These are phyloP conservation scores for Trichophyton simii DNA, from an alignment of 2,329 filamentous ascomycete species.

Conservation along the genomic window DNA sequence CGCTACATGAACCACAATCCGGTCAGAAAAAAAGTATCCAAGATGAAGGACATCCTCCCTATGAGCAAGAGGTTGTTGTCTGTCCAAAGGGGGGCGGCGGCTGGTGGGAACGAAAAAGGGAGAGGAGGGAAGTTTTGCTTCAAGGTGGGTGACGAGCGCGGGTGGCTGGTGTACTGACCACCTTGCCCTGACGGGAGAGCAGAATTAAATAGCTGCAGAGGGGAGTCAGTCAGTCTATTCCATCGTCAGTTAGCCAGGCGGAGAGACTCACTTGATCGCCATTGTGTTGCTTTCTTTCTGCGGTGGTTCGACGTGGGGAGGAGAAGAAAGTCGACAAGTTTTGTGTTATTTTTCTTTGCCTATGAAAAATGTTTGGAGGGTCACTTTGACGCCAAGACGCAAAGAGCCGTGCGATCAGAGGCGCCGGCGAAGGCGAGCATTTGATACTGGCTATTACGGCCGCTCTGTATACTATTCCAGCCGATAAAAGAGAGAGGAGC, in stretches of 20 bases:
- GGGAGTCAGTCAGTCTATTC: neutral
- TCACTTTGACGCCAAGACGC: neutral
- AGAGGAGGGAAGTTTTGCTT: constrained; percentile 5
- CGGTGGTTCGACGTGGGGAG: neutral
- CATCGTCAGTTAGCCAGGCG: neutral
- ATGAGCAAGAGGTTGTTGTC: constrained; percentile 15
- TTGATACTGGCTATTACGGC: too few relatives aligned
- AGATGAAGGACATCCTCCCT: neutral
- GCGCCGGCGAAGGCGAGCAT: too few relatives aligned
- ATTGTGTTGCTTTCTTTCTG: constrained; percentile 23
- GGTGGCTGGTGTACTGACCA: constrained; percentile 50
- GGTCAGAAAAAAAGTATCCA: neutral
- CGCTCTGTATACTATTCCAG: too few relatives aligned
- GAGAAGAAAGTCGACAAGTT: neutral
- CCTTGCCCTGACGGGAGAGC: constrained; percentile 96
- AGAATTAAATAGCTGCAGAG: constrained; percentile 77
- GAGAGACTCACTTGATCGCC: constrained; percentile 42
- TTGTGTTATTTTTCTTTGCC: constrained; percentile 3
- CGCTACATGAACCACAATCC: constrained; percentile 46
- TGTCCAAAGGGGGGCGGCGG: constrained; percentile 11
- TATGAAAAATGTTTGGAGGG: neutral
- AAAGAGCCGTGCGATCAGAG: neutral
- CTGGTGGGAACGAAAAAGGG: neutral
- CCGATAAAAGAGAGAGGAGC: too few relatives aligned
- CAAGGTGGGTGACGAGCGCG: constrained; percentile 29